Conservation (phyloP, 768 basidiomycete genomes). For the Antrodiella citrinella region DNA sequence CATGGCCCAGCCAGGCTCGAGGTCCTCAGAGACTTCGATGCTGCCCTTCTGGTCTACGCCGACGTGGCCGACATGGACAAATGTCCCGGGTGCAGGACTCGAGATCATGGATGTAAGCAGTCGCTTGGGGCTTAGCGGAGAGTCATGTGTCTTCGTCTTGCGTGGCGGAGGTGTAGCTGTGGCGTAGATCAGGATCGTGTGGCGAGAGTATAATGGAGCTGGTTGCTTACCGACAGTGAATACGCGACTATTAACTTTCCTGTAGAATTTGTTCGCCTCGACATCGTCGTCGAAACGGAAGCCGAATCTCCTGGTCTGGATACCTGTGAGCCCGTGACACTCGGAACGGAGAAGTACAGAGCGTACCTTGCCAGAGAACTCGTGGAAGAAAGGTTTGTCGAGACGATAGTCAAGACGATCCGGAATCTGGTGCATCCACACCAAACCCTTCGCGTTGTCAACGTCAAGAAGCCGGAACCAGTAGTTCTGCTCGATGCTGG, state of each 20-base stretch:
- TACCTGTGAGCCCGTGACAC: background rate
- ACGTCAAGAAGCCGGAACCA: constrained; percentile 64
- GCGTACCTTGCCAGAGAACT: constrained; percentile 78
- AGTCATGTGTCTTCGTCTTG: background rate
- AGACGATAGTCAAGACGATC: constrained; percentile 60
- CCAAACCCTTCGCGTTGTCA: constrained; percentile 41
- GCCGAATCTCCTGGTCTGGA: constrained; percentile 39
- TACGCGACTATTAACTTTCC: constrained; percentile 46
- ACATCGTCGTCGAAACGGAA: constrained; percentile 52
- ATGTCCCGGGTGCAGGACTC: constrained; percentile 48
- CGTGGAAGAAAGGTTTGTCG: constrained; percentile 89
- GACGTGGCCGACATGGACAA: constrained; percentile 60
- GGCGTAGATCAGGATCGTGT: background rate
- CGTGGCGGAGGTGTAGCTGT: background rate
- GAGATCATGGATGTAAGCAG: constrained; percentile 44
- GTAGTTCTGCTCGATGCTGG: constrained; percentile 28
- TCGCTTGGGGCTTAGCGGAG: constrained; percentile 5
- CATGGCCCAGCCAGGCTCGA: constrained; percentile 47
- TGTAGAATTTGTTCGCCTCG: constrained; percentile 52
- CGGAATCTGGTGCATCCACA: constrained; percentile 64
- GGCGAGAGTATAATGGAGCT: background rate
- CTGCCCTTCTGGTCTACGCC: constrained; percentile 43
- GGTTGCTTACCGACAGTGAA: constrained; percentile 31
- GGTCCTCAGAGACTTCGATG: constrained; percentile 44
- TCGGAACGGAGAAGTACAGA: background rate